phyloP scores from a whole-genome alignment of 2,329 filamentous ascomycete genomes.

The Arthrobotrys iridis region DNA sequence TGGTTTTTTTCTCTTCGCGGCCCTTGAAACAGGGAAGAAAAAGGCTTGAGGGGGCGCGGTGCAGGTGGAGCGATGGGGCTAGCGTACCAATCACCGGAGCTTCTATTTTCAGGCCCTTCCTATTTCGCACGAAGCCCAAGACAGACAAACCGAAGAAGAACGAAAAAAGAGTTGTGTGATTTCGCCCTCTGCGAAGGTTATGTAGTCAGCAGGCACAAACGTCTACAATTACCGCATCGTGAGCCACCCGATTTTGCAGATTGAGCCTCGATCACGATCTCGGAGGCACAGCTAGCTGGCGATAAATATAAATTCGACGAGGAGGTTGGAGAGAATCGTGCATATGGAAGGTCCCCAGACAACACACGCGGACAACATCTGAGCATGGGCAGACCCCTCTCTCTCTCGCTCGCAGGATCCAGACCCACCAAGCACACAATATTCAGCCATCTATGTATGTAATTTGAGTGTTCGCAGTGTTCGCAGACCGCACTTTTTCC shows the following conservation, averaged over 20 bases:
- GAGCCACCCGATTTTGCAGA: background rate
- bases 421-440: no score
- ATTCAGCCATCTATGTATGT: no score
- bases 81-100: background rate
- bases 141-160: background rate
- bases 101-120: slow-evolving; percentile 19
- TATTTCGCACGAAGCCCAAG: slow-evolving; percentile 6
- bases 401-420: no score
- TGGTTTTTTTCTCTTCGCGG: slow-evolving; percentile 2
- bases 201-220: slow-evolving; percentile 20
- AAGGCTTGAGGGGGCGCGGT: background rate
- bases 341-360: background rate
- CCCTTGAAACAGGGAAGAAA: slow-evolving; percentile 33
- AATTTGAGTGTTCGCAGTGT: no score
- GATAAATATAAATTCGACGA: background rate
- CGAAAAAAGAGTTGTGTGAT: background rate
- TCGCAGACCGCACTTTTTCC: no score
- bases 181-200: slow-evolving; percentile 41
- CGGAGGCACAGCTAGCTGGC: slow-evolving; percentile 8
- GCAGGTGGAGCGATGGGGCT: background rate
- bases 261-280: slow-evolving; percentile 5
- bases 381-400: no score
- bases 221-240: background rate
- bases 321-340: background rate
- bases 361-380: background rate